Conservation (phyloP, 2,329 filamentous ascomycete genomes). For the Aspergillus hortae region DNA sequence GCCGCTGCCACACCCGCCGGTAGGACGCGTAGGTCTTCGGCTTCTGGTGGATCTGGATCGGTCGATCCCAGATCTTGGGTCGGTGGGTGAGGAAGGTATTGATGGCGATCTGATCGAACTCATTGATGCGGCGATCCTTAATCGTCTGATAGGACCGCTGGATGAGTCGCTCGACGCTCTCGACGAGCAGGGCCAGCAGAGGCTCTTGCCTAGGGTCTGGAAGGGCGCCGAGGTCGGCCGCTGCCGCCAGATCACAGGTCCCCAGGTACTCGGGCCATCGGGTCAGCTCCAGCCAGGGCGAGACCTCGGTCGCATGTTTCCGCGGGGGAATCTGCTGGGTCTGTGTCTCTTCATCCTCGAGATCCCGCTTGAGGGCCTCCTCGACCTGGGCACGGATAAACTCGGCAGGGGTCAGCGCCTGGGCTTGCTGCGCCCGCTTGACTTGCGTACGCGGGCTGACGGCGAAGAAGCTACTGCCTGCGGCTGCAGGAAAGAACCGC, state of each 20-base stretch:
- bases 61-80: background rate
- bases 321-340: background rate
- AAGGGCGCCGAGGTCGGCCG: background rate
- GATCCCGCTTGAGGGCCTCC: background rate
- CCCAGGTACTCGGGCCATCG: background rate
- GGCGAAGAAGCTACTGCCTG: background rate
- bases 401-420: background rate
- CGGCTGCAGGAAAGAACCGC: background rate
- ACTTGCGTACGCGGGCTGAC: background rate
- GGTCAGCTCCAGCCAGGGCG: slow-evolving; percentile 1
- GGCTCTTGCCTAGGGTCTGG: background rate
- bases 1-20: background rate
- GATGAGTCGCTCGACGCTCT: background rate
- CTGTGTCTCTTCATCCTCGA: background rate
- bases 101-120: slow-evolving; percentile 4
- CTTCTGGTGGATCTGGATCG: slow-evolving; percentile 1
- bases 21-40: background rate
- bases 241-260: background rate
- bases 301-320: background rate
- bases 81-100: slow-evolving; percentile 1
- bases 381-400: background rate
- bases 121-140: background rate
- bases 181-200: background rate
- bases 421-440: background rate
- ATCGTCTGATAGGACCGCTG: background rate